These are phyloP conservation scores for Lavandula angustifolia DNA, from an alignment of 257 asterid genomes.

Conservation along the genomic window DNA sequence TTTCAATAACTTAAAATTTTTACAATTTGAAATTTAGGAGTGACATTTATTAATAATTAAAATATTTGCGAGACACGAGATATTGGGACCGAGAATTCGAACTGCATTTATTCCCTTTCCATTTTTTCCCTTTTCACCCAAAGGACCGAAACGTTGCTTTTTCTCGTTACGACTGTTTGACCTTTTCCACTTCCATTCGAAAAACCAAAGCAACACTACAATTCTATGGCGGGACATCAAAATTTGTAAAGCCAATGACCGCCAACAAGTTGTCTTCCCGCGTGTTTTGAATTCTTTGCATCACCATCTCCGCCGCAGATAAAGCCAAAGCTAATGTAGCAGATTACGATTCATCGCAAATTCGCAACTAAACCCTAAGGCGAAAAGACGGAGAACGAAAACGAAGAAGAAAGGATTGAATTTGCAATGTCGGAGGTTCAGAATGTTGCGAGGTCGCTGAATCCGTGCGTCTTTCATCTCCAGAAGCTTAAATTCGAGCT, in stretches of 20 bases:
- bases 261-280: constrained; percentile 33
- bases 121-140: no score
- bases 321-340: background rate
- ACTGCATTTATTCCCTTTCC: no score
- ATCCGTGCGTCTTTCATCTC: constrained; percentile 69
- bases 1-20: no score
- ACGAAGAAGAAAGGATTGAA: background rate
- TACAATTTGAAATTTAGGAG: no score
- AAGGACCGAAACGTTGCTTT: no score
- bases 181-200: no score
- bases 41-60: no score
- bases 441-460: constrained; percentile 41
- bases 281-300: constrained; percentile 20
- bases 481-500: constrained; percentile 87
- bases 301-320: constrained; percentile 22
- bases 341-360: background rate
- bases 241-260: constrained; percentile 16
- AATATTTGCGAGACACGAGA: no score
- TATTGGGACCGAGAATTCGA: no score
- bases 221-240: constrained; percentile 32
- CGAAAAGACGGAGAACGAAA: background rate
- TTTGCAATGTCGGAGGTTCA: constrained; percentile 46
- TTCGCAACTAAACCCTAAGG: constrained; percentile 4
- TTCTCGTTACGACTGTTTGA: no score
- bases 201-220: no score